These are phyloP conservation scores for Hypoxylon perforatum DNA, from an alignment of 495 filamentous ascomycete species.

Conservation along the genomic window DNA sequence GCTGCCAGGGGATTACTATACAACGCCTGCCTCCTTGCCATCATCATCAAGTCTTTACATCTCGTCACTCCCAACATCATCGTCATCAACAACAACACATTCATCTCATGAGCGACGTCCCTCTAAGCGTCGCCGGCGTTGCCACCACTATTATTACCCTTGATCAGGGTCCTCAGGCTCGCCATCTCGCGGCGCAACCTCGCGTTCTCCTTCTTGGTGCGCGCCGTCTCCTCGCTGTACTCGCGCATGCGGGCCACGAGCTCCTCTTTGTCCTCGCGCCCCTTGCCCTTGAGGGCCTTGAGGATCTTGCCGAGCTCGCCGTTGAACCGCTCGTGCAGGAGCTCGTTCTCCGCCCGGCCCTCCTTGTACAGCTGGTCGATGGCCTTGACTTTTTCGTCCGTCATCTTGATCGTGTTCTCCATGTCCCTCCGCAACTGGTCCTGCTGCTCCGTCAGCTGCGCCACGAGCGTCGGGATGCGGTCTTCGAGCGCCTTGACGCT, in stretches of 20 bases:
- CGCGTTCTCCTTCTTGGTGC: constrained; percentile 83
- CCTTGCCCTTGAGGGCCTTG: constrained; percentile 73
- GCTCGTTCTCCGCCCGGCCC: constrained; percentile 90
- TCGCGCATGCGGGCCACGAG: constrained; percentile 73
- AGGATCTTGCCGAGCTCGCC: constrained; percentile 86
- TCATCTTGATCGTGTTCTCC: constrained; percentile 73
- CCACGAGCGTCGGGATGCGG: constrained; percentile 68
- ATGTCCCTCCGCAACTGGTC: constrained; percentile 72
- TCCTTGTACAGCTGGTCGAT: constrained; percentile 92
- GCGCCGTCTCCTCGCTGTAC: constrained; percentile 72
- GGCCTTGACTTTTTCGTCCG: constrained; percentile 80
- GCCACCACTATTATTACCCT: constrained; percentile 47
- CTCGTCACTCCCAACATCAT: constrained; percentile 43
- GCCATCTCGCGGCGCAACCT: constrained; percentile 63
- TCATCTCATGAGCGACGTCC: constrained; percentile 35
- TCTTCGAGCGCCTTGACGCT: constrained; percentile 73
- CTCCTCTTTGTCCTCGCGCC: constrained; percentile 78
- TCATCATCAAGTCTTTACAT: constrained; percentile 25
- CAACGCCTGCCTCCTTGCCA: constrained; percentile 16
- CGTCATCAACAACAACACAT: constrained; percentile 24
- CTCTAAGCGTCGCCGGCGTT: constrained; percentile 45
- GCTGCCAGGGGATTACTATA: constrained; percentile 4
- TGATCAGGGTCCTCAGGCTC: constrained; percentile 59
- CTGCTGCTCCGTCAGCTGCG: constrained; percentile 69
- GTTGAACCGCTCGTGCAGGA: constrained; percentile 93